A percentile compares a stretch with the other conserved stretches of the same genome.
phyloP scores from a whole-genome alignment of 2,329 filamentous ascomycete genomes.

The Clarireedia homoeocarpa region DNA sequence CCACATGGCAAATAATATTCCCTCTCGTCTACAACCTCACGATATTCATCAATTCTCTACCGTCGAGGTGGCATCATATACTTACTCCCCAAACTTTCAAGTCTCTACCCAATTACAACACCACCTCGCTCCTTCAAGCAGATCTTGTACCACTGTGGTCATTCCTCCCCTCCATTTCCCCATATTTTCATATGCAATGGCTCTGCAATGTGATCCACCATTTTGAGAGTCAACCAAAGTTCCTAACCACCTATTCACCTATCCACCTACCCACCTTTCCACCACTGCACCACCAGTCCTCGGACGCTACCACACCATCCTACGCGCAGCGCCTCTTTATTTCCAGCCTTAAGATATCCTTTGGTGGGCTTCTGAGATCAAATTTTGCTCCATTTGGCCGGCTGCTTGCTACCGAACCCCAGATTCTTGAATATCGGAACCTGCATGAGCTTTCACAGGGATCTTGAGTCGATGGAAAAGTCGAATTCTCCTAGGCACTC shows the following conservation, averaged over 20 bases:
- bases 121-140: neutral
- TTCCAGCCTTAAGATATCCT: neutral
- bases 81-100: neutral
- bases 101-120: neutral
- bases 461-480: constrained; percentile 9
- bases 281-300: neutral
- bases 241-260: neutral
- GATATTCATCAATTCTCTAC: neutral
- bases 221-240: neutral
- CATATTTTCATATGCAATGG: constrained; percentile 4
- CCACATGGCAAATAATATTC: neutral
- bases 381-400: constrained; percentile 11
- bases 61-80: too few relatives aligned
- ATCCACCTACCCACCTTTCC: neutral
- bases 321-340: neutral
- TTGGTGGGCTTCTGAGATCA: neutral
- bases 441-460: constrained; percentile 25
- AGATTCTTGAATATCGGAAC: constrained; percentile 16
- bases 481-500: constrained; percentile 9
- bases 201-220: constrained; percentile 6
- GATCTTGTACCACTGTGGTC: neutral
- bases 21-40: neutral
- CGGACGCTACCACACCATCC: neutral
- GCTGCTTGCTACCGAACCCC: constrained; percentile 22
- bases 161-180: constrained; percentile 1